Evolutionary conservation across 768 basidiomycete genomes (phyloP).

Genomic region (Amanita phalloides): DNA sequence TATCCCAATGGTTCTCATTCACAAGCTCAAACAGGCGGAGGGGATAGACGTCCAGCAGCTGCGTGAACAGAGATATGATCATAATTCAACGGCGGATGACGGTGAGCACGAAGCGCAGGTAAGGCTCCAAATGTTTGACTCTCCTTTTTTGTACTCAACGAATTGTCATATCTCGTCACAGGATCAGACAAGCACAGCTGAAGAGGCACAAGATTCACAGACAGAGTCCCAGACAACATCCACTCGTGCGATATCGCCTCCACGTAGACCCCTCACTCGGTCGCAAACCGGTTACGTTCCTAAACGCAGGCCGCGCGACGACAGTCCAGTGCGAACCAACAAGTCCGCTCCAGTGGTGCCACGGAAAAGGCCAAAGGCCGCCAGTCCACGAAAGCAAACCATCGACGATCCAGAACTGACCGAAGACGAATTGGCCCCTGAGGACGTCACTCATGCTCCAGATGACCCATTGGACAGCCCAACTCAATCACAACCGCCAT

Average conservation of each 20-base stretch:
- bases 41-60: conserved; percentile 8
- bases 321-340: conserved; percentile 1
- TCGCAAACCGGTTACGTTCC: conserved; percentile 22
- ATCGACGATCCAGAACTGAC: conserved; percentile 6
- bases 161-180: neutral
- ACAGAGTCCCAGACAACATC: conserved; percentile 1
- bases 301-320: conserved; percentile 18
- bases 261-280: conserved; percentile 22
- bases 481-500: neutral
- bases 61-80: neutral
- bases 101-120: neutral
- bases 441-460: neutral
- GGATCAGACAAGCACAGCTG: neutral
- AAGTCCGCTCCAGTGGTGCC: neutral
- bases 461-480: neutral
- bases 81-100: neutral
- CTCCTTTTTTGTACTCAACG: neutral
- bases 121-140: neutral
- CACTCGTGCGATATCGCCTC: neutral
- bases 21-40: conserved; percentile 13
- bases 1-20: conserved; percentile 12
- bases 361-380: conserved; percentile 3
- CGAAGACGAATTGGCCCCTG: conserved; percentile 4
- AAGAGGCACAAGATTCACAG: conserved; percentile 4
- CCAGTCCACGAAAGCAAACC: neutral